These are phyloP conservation scores for Mortierella sp. DNA, from an alignment of 371 early-diverging fungal genomes.

Conservation along the genomic window DNA sequence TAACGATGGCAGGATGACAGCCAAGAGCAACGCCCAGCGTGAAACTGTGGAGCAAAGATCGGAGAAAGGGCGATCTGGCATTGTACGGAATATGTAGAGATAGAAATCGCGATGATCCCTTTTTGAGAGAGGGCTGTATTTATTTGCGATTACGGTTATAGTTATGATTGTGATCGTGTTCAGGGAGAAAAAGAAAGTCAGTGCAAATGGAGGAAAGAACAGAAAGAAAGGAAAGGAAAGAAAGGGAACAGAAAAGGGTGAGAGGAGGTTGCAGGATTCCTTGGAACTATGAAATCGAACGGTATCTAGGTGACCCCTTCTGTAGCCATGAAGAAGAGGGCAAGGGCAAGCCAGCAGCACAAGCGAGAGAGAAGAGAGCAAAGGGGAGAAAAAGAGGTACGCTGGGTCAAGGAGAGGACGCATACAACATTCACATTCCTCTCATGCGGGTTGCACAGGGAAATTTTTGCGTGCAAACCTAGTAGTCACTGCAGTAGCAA, in stretches of 20 bases:
- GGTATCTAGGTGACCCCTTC: too few relatives aligned
- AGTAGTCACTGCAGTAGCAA: too few relatives aligned
- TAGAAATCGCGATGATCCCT: background rate
- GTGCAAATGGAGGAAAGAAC: background rate
- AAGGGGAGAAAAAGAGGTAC: background rate
- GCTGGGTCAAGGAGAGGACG: too few relatives aligned
- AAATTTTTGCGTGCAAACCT: too few relatives aligned
- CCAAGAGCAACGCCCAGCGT: conserved; percentile 40
- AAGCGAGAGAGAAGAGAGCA: conserved; percentile 5
- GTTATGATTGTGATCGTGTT: too few relatives aligned
- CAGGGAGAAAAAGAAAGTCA: too few relatives aligned
- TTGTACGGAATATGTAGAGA: conserved; percentile 2
- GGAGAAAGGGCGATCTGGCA: conserved; percentile 31
- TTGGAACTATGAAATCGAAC: too few relatives aligned
- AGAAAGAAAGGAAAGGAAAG: background rate
- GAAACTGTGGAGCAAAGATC: conserved; percentile 43
- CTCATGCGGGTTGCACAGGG: too few relatives aligned
- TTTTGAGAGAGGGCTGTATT: background rate
- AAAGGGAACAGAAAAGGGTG: background rate
- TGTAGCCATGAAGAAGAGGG: background rate
- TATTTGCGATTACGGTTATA: too few relatives aligned
- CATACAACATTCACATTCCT: too few relatives aligned
- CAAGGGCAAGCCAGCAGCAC: background rate
- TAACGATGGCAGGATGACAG: conserved; percentile 42
- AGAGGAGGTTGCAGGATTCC: background rate